These are phyloP conservation scores for Nicotiana knightiana DNA, from an alignment of 257 asterid genomes.

Conservation along the genomic window DNA sequence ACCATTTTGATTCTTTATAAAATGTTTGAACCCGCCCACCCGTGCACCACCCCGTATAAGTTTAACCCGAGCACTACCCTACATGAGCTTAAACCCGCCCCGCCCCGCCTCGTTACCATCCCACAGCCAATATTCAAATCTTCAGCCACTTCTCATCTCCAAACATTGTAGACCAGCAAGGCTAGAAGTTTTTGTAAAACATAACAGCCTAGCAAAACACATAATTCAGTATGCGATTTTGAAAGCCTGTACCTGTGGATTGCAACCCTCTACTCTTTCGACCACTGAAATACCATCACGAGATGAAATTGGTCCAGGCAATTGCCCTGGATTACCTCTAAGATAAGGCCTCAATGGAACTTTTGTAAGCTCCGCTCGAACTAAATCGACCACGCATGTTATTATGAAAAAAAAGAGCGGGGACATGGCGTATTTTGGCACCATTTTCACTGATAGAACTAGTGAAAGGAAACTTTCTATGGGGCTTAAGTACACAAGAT, in stretches of 20 bases:
- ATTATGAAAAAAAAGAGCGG: neutral
- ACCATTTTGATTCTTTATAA: too few species aligned
- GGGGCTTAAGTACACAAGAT: neutral
- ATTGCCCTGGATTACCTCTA: slow-evolving; percentile 7
- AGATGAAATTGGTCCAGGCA: neutral
- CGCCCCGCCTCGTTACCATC: too few species aligned
- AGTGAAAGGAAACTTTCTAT: neutral
- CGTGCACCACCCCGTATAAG: too few species aligned
- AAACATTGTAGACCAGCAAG: neutral
- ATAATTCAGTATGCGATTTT: neutral
- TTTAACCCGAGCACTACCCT: too few species aligned
- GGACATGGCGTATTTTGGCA: neutral
- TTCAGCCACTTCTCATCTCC: neutral
- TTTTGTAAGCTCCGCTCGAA: neutral
- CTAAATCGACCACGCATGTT: neutral
- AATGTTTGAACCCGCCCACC: too few species aligned
- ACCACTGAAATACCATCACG: neutral
- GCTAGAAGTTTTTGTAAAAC: neutral
- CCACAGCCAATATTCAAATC: neutral
- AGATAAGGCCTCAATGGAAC: slow-evolving; percentile 5
- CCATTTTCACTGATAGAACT: neutral
- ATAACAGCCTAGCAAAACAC: neutral
- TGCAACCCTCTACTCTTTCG: neutral
- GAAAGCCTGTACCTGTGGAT: neutral
- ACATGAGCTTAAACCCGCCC: too few species aligned